These are phyloP conservation scores for Ogataea paraovalis DNA, from an alignment of 805 yeast species.

Conservation along the genomic window DNA sequence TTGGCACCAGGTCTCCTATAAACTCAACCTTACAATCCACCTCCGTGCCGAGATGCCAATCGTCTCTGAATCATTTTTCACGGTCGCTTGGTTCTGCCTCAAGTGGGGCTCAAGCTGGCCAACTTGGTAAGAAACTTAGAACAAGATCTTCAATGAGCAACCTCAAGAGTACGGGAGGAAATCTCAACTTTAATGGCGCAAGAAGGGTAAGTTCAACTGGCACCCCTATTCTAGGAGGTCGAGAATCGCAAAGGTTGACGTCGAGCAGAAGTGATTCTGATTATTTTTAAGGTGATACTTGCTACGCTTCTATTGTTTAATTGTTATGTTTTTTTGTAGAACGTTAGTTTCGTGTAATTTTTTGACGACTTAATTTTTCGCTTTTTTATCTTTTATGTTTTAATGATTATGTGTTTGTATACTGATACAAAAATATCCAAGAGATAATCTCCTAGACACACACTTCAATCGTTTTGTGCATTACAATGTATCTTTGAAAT, in stretches of 20 bases:
- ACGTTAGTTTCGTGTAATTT: no score
- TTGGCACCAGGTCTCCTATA: constrained; percentile 5
- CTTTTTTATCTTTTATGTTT: no score
- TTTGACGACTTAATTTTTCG: no score
- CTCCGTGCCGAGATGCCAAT: background rate
- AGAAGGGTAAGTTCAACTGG: constrained; percentile 8
- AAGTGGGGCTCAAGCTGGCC: background rate
- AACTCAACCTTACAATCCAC: background rate
- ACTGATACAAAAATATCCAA: no score
- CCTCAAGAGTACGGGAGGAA: background rate
- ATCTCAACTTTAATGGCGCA: background rate
- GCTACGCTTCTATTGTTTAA: background rate
- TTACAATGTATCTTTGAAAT: no score
- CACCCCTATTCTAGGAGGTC: background rate
- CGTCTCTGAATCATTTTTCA: background rate
- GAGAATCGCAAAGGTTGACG: background rate
- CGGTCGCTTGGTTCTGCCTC: background rate
- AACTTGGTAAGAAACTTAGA: background rate
- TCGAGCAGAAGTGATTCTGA: background rate
- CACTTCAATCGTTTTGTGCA: no score
- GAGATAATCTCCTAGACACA: no score
- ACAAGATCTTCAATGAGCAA: background rate
- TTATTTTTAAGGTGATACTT: background rate
- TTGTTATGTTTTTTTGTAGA: background rate
- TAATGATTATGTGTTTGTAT: no score